Base-by-base conservation (phyloP, 75 land plant species). In the Isoetes taiwanensis region DNA sequence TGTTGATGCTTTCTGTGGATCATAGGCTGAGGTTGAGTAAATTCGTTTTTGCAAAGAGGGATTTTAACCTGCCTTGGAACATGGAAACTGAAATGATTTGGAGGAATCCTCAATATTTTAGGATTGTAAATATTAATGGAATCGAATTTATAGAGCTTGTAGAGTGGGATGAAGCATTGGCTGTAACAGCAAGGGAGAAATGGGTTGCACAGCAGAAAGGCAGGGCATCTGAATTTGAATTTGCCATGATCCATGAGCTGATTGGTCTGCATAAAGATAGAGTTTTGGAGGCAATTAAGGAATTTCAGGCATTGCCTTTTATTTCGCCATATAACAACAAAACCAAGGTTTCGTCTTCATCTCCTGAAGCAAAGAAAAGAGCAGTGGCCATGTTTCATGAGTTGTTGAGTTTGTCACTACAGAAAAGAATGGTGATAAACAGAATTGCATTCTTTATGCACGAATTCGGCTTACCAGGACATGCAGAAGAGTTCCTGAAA, bases 251-350 rank as follows among this genome's bases (percentile, higher is more conserved):
- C 85, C 0, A 52, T 26, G 2, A 75, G 77, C n/a, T n/a, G 10
- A 68, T 78, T 35, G 75, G 60, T 30, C 48, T 75, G 64, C 50
- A 23, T 5, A 80, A 77, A 20, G 71, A 75, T 67, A 74, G 77
- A 57, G 43, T 59, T 31, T 62, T 67, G 64, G 68, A 66, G 56
- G 72, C 74, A 73, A 11, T 77, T 32, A 70, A 76, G 16, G 72
- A 77, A 25, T 86, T 81, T 80, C 91, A 86, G 78, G 72, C 62
- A 37, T 56, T 82, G 62, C 85, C 87, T 3, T 86, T 75, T 35
- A 56, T 81, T n/a, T 81, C 81, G 16, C 90, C 90, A 0, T 85
- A 85, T 26, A 72, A 75, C 28, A 65, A 76, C 61, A 68, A 53
- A 11, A 38, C 30, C 4, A 69, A 72, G 52, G 59, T 74, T 8